Conservation (phyloP, 2,329 filamentous ascomycete species). For the Penicillium sp. region DNA sequence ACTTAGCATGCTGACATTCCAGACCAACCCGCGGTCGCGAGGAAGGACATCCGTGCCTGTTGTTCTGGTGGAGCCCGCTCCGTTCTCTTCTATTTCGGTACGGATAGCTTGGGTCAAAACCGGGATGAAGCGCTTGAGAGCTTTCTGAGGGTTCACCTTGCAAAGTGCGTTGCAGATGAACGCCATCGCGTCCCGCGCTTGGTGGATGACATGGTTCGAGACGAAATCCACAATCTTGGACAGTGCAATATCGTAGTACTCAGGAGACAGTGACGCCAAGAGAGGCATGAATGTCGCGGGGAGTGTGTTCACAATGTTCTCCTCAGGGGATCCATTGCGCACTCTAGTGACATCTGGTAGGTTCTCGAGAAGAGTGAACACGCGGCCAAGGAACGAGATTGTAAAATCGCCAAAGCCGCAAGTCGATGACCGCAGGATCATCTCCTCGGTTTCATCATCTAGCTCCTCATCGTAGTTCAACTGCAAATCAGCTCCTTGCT, state of each 20-base stretch:
- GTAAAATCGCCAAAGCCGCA: conserved; percentile 93
- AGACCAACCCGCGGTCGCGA: conserved; percentile 87
- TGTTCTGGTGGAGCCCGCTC: conserved; percentile 90
- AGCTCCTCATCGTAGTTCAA: conserved; percentile 83
- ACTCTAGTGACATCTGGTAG: conserved; percentile 86
- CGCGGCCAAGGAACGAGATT: conserved; percentile 83
- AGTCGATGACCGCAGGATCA: conserved; percentile 89
- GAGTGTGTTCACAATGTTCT: conserved; percentile 93
- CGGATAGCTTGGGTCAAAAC: conserved; percentile 90
- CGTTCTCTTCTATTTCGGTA: conserved; percentile 95
- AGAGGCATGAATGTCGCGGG: conserved; percentile 89
- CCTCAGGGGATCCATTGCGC: conserved; percentile 88
- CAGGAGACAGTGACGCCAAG: conserved; percentile 85
- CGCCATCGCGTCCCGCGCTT: conserved; percentile 95
- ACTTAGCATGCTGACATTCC: conserved; percentile 95
- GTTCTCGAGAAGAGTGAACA: conserved; percentile 95
- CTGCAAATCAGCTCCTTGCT: conserved; percentile 78
- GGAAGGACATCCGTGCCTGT: conserved; percentile 92
- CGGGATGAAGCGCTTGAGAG: conserved; percentile 84
- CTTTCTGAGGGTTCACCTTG: conserved; percentile 93
- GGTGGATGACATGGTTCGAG: conserved; percentile 91
- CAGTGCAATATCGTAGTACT: conserved; percentile 87
- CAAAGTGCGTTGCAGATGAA: conserved; percentile 97
- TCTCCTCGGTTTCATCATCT: conserved; percentile 80
- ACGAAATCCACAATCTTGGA: conserved; percentile 93